Evolutionary conservation across 495 filamentous ascomycete species (phyloP).

Genomic region (Lophiostoma macrostomum): DNA sequence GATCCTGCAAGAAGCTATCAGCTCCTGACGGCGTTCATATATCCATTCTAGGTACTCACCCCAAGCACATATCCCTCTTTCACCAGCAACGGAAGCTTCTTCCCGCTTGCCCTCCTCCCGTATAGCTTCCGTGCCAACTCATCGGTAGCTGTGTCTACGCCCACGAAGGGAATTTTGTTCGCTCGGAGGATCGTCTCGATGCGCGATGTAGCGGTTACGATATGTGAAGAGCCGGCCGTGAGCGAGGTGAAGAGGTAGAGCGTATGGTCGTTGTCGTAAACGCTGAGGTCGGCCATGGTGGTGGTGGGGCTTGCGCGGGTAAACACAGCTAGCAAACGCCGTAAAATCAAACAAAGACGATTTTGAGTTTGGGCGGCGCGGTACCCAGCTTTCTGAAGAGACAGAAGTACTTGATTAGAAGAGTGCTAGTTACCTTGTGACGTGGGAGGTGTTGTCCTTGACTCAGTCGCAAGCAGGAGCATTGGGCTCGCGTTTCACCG

Average conservation of each 20-base stretch:
- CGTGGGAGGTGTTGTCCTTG: no score
- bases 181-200: slow-evolving; percentile 95
- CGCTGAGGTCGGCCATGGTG: slow-evolving; percentile 44
- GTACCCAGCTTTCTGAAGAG: no score
- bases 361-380: no score
- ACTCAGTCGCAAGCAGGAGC: no score
- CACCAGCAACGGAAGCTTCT: slow-evolving; percentile 84
- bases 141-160: slow-evolving; percentile 88
- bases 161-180: slow-evolving; percentile 88
- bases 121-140: slow-evolving; percentile 88
- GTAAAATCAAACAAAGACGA: no score
- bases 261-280: slow-evolving; percentile 70
- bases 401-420: no score
- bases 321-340: no score
- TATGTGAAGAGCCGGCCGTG: slow-evolving; percentile 95
- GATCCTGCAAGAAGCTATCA: slow-evolving; percentile 56
- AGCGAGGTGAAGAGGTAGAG: slow-evolving; percentile 94
- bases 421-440: no score
- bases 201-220: slow-evolving; percentile 91
- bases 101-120: slow-evolving; percentile 71
- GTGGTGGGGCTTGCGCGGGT: not conserved
- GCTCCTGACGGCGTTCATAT: not conserved
- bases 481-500: no score
- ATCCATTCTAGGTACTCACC: slow-evolving; percentile 59
- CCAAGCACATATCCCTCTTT: slow-evolving; percentile 83